These are phyloP conservation scores for Beta macrorhiza DNA, from an alignment of 179 eudicot genomes.

Conservation along the genomic window DNA sequence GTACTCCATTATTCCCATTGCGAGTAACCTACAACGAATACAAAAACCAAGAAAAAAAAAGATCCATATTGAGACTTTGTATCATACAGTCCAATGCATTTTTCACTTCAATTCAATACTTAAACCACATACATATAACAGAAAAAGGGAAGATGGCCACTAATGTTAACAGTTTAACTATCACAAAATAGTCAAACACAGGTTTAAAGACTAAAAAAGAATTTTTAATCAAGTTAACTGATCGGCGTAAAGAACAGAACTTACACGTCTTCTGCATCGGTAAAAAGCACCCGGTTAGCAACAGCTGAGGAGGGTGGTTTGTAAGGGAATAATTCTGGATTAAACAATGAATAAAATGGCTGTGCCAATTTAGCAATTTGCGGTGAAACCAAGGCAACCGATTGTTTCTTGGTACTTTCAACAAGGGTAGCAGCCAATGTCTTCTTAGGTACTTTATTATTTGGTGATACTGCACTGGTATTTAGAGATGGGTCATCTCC, in stretches of 20 bases:
- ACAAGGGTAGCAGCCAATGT: conserved; percentile 83
- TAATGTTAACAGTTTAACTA: background rate
- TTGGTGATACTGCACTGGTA: conserved; percentile 31
- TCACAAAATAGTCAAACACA: background rate
- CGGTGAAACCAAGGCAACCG: conserved; percentile 81
- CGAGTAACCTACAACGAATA: conserved; percentile 56
- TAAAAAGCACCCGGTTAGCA: conserved; percentile 83
- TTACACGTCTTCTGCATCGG: conserved; percentile 95
- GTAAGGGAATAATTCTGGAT: conserved; percentile 80
- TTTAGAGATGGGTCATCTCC: conserved; percentile 28
- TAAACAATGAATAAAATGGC: conserved; percentile 70
- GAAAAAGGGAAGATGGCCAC: background rate
- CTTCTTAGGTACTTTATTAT: conserved; percentile 54
- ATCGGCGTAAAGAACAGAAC: conserved; percentile 30
- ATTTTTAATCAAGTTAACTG: background rate
- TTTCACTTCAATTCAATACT: background rate
- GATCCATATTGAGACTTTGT: background rate
- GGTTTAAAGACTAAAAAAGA: background rate
- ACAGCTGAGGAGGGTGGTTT: conserved; percentile 72
- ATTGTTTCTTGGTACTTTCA: conserved; percentile 72
- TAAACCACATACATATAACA: background rate
- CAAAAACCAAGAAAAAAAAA: background rate
- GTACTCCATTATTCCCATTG: conserved; percentile 87
- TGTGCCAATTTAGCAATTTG: conserved; percentile 63
- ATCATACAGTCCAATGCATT: background rate